Base-by-base conservation (phyloP, 2,329 filamentous ascomycete genomes). In the Beauveria scarabaeidicola region DNA sequence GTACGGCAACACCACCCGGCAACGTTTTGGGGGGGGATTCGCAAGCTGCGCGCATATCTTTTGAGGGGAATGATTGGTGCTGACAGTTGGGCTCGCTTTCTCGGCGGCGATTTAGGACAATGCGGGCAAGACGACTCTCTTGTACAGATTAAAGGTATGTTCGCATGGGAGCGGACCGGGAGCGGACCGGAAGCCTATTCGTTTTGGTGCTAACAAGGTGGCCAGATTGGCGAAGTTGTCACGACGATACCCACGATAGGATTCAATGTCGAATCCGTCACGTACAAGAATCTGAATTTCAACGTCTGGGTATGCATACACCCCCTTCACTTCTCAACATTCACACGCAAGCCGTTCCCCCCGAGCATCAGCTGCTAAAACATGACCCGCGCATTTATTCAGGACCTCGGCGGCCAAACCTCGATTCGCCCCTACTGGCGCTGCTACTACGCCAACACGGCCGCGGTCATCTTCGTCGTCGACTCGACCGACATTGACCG, bases 201-300 rank as follows among this genome's bases (percentile, higher is more conserved):
- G 29, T 10, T 11, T 3, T 13, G 11, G 32, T 36, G 54, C 61
- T 65, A 54, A 65, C 52, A 40, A 60, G 62, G 21, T 32, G 40
- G n/a, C 27, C 29, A 97, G 91, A 96, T 99, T 71, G 94, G 94
- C 72, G 94, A 99, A 74, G 94, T 99, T 48, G 94, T 99, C 66
- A 97, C 94, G 63, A 99, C 94, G 69, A 97, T 97, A 81, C 94
- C 94, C 21, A 99, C 94, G 58, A 97, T 99, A 74, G 94, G 94
- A 63, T 99, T 99, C 81, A 99, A 99, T 74, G 94, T 99, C 68
- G 94, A 99, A 77, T 96, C 91, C 23, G 94, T 99, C 64, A 94
- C 91, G 68, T 99, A 99, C 81, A 93, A 93, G 75, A 97, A 97
- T 73, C 83, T 99, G 63, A 96, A 97, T 75, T 96, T 99, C 74